phyloP scores from a whole-genome alignment of 2,329 filamentous ascomycete genomes.

The Dryadomyces quercus-mongolicae region DNA sequence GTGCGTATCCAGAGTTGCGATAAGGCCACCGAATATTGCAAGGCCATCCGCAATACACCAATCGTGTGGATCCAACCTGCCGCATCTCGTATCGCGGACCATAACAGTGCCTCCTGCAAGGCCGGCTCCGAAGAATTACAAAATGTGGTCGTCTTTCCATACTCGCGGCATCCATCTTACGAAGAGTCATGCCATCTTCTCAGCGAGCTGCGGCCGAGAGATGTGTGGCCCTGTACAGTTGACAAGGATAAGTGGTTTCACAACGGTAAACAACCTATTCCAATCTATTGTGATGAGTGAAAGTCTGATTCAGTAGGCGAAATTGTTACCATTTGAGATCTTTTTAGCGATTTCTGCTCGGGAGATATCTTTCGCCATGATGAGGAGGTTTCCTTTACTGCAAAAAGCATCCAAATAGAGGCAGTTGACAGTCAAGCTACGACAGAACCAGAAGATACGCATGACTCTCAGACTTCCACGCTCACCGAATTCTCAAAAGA shows the following conservation, averaged over 20 bases:
- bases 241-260: constrained; percentile 38
- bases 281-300: no score
- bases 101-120: constrained; percentile 56
- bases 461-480: constrained; percentile 19
- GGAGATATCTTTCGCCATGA: constrained; percentile 53
- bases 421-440: constrained; percentile 7
- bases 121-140: constrained; percentile 13
- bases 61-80: constrained; percentile 72
- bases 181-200: constrained; percentile 64
- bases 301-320: background rate
- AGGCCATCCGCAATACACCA: constrained; percentile 28
- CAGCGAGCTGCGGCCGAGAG: constrained; percentile 53
- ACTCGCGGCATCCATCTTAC: constrained; percentile 83
- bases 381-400: background rate
- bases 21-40: constrained; percentile 48
- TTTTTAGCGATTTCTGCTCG: constrained; percentile 64
- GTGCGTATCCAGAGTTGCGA: constrained; percentile 80
- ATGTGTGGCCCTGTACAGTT: no score
- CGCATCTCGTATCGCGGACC: constrained; percentile 53
- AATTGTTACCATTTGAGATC: constrained; percentile 39
- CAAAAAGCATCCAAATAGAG: no score
- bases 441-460: background rate
- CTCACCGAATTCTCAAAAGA: constrained; percentile 19
- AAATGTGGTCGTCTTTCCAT: constrained; percentile 54
- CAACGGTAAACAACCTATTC: constrained; percentile 22